phyloP scores from a whole-genome alignment of 2,329 filamentous ascomycete genomes.

The Xylariales sp. region DNA sequence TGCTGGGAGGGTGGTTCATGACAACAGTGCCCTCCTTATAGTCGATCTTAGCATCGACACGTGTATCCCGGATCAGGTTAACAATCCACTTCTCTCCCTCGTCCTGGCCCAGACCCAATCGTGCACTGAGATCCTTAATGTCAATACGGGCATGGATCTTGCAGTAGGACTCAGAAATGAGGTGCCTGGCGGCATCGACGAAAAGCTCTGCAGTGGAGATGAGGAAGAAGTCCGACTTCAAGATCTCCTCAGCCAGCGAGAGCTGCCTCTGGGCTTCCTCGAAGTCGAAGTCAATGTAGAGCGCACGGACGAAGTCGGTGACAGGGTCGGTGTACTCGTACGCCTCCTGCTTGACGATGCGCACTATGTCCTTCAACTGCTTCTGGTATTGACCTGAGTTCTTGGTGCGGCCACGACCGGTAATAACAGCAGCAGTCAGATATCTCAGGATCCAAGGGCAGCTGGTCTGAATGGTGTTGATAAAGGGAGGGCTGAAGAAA shows the following conservation, averaged over 20 bases:
- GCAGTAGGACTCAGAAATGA: conserved; percentile 99
- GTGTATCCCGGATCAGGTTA: conserved; percentile 95
- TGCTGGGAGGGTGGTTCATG: conserved; percentile 99
- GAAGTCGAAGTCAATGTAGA: conserved; percentile 95
- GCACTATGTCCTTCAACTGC: conserved; percentile 95
- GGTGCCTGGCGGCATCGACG: conserved; percentile 88
- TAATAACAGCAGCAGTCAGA: conserved; percentile 90
- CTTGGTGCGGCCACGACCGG: conserved; percentile 75
- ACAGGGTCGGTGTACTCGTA: conserved; percentile 98
- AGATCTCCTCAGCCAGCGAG: conserved; percentile 80
- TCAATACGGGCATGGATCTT: conserved; percentile 99
- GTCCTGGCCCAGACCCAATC: conserved; percentile 85
- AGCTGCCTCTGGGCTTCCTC: conserved; percentile 93
- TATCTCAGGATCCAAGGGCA: conserved; percentile 97
- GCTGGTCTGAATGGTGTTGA: conserved; percentile 98
- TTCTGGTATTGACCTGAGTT: conserved; percentile 91
- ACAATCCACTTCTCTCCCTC: conserved; percentile 99
- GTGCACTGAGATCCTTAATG: conserved; percentile 91
- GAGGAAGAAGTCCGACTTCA: conserved; percentile 94
- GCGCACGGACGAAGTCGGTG: conserved; percentile 91
- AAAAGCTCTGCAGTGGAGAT: conserved; percentile 79
- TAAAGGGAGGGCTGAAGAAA: conserved; percentile 95
- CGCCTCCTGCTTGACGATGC: conserved; percentile 92
- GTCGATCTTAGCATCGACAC: conserved; percentile 98
- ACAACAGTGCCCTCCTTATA: conserved; percentile 97